A percentile compares a stretch with the other conserved stretches of the same genome.
Evolutionary conservation across 1,139 yeast genomes (phyloP).

Genomic region (Chernovozyma sophiae-reginae): DNA sequence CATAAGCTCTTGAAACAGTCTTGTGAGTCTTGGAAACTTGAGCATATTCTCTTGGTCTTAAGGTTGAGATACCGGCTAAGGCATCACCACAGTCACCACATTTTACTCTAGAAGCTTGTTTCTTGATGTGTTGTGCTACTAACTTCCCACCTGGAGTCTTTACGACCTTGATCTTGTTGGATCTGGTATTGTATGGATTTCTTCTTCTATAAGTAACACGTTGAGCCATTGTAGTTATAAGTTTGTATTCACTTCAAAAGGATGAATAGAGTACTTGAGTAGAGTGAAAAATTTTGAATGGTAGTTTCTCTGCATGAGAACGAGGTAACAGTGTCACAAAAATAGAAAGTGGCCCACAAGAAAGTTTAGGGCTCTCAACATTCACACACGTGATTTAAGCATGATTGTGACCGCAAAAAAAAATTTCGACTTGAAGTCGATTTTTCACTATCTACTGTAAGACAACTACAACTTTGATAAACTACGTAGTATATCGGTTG

Average conservation of each 20-base stretch:
- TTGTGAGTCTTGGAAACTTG: slow-evolving; percentile 91
- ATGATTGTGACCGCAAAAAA: slow-evolving; percentile 1
- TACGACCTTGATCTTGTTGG: slow-evolving; percentile 35
- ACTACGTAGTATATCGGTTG: too few relatives aligned
- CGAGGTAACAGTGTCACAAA: background rate
- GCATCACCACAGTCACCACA: slow-evolving; percentile 98
- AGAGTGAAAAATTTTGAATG: slow-evolving; percentile 1
- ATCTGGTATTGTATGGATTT: slow-evolving; percentile 20
- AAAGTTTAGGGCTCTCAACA: too few relatives aligned
- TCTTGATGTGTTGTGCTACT: slow-evolving; percentile 96
- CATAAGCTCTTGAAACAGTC: slow-evolving; percentile 99
- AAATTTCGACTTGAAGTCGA: too few relatives aligned
- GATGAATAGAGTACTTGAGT: slow-evolving; percentile 1
- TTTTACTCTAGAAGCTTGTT: slow-evolving; percentile 91
- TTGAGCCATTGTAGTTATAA: slow-evolving; percentile 39
- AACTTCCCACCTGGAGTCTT: slow-evolving; percentile 99
- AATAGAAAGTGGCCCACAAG: background rate
- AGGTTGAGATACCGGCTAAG: slow-evolving; percentile 87
- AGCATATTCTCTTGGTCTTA: slow-evolving; percentile 98
- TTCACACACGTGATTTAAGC: slow-evolving; percentile 10
- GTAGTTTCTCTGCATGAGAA: background rate
- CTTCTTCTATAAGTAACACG: slow-evolving; percentile 53
- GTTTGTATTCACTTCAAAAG: background rate
- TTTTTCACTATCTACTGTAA: too few relatives aligned
- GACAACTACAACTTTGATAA: too few relatives aligned